Evolutionary conservation across 352 stramenopile species (phyloP), one percentile per base, ranked within the genome.

Genomic region (Pythium plurisporium): DNA sequence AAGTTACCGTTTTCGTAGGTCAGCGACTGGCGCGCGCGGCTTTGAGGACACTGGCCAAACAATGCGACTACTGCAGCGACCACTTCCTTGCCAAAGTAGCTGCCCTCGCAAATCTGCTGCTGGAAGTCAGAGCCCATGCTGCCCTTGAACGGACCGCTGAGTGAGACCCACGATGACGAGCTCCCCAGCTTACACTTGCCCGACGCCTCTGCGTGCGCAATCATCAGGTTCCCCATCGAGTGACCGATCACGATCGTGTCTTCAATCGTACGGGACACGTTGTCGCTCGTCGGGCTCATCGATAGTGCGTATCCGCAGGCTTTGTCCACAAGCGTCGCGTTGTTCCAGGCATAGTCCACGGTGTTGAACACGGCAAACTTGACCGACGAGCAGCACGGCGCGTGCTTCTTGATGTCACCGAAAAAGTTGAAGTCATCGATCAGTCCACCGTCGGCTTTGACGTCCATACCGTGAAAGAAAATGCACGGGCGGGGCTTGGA

Each of bases 171-270:
- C 33, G 62, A 58, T 1, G 69, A 65, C 11, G 65, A 68, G 6
- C 44, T 30, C 23, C 53, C 64, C 0, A 87, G 52, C 26, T 60
- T 68, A 46, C 74, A 87, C 54, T 77, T 72, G 8, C 59, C 67
- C 1, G 50, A 73, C 8, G 75, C 74, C 31, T 87, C 64, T 2
- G 80, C 78, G 22, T 71, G 67, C 0, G 55, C 62, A 14, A 87
- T 27, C 31, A 79, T 71, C 10, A 88, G 55, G 53, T 82, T 87
- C 6, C 62, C 80, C 76, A 88, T 85, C 19, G 77, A 91, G 51
- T 91, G 77, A 2, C 59, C 68, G 1, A 91, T 48, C 30, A 85
- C 59, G 64, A 88, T 88, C 9, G 78, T 81, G 52, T 87, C 67
- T 53, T 77, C 69, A 64, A 87, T 72, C 12, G 67, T 78, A n/a